A percentile compares a stretch with the other conserved stretches of the same genome.
Evolutionary conservation across 257 asterid genomes (phyloP).

Genomic region (Misopates orontium): DNA sequence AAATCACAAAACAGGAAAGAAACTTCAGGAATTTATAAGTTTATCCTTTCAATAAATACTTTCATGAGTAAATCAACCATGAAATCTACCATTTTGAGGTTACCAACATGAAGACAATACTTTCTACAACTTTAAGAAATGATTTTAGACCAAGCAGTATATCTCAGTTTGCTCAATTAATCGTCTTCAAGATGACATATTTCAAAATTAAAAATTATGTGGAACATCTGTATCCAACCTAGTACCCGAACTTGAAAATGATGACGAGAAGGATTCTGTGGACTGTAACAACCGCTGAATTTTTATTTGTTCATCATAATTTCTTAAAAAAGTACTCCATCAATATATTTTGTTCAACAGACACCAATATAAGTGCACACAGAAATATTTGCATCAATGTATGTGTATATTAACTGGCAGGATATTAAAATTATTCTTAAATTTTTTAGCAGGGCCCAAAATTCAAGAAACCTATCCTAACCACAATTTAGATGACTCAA

Average conservation of each 20-base stretch:
- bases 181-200: background rate
- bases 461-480: slow-evolving; percentile 29
- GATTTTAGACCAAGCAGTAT: background rate
- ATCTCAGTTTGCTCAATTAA: background rate
- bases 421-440: background rate
- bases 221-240: background rate
- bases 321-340: background rate
- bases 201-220: slow-evolving; percentile 16
- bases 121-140: background rate
- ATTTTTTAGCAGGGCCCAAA: slow-evolving; percentile 13
- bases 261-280: slow-evolving; percentile 19
- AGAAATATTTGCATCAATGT: slow-evolving; percentile 13
- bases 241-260: background rate
- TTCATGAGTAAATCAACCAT: background rate
- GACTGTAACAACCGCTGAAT: slow-evolving; percentile 3
- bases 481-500: slow-evolving; percentile 19
- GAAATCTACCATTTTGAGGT: background rate
- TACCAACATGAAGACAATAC: background rate
- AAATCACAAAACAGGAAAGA: slow-evolving; percentile 6
- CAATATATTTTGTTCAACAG: slow-evolving; percentile 1
- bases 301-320: background rate
- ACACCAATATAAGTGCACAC: background rate
- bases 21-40: background rate
- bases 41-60: slow-evolving; percentile 12
- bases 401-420: slow-evolving; percentile 8